Conservation (phyloP, 129 eudicot genomes). For the Flaveria ramosissima region DNA sequence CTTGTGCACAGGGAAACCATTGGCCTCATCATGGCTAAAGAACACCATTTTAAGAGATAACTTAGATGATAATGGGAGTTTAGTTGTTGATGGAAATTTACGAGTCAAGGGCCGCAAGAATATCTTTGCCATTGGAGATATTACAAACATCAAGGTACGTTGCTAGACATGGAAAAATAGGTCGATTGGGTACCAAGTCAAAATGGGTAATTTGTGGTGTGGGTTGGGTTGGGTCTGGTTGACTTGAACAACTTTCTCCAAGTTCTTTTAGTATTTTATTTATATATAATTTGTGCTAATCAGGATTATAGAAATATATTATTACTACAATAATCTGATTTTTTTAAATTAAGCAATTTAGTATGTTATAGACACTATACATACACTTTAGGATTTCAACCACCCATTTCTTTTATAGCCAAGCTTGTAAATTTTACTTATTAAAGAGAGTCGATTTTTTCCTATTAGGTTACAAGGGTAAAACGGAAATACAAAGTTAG, state of each 20-base stretch:
- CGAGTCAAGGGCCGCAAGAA: constrained; percentile 64
- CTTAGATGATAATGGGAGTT: constrained; percentile 58
- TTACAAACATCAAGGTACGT: constrained; percentile 74
- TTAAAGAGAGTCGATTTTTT: not conserved
- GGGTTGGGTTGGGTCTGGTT: not conserved
- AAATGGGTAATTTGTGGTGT: not conserved
- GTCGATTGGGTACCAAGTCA: not conserved
- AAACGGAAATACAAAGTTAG: not conserved
- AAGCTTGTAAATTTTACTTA: not conserved
- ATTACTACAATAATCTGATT: not conserved
- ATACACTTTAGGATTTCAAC: not conserved
- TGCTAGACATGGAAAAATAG: not conserved
- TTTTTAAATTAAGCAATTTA: not conserved
- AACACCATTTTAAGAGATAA: constrained; percentile 50
- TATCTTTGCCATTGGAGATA: constrained; percentile 80
- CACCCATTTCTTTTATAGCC: not conserved
- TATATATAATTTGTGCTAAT: too few relatives aligned
- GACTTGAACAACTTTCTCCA: not conserved
- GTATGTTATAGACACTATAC: not conserved
- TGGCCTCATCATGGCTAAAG: constrained; percentile 68
- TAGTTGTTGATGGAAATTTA: constrained; percentile 66
- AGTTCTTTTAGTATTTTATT: too few relatives aligned
- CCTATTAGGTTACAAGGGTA: not conserved
- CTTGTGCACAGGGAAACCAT: constrained; percentile 74
- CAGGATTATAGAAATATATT: not conserved